Conservation (phyloP, 2,329 filamentous ascomycete species). For the Tolypocladium pustulatum region DNA sequence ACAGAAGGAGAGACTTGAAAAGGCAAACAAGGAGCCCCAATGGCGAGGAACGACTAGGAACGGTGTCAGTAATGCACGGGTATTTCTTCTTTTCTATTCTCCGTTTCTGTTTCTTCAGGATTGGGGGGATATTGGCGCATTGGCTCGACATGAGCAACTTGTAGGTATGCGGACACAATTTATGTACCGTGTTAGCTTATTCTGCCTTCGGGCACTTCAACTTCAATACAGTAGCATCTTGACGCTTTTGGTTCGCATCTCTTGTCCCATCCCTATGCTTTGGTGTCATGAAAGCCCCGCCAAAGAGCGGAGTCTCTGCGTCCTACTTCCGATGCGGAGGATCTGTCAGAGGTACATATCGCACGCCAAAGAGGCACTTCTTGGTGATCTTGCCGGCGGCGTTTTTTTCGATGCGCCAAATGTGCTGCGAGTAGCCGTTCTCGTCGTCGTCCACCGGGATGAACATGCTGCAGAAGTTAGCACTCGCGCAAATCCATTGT, state of each 20-base stretch:
- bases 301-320: background rate
- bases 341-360: slow-evolving; percentile 71
- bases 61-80: background rate
- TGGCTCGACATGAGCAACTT: background rate
- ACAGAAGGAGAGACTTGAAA: background rate
- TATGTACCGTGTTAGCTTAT: background rate
- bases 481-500: background rate
- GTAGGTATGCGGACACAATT: background rate
- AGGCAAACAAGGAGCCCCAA: background rate
- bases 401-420: slow-evolving; percentile 68
- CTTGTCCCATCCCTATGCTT: background rate
- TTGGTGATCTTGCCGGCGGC: slow-evolving; percentile 47
- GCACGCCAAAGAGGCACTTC: slow-evolving; percentile 57
- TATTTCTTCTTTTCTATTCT: background rate
- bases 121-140: background rate
- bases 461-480: slow-evolving; percentile 45
- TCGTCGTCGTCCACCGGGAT: slow-evolving; percentile 58
- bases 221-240: background rate
- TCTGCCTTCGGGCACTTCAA: background rate
- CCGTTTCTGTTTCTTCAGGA: background rate
- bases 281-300: background rate
- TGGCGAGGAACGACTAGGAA: background rate
- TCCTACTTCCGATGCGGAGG: slow-evolving; percentile 30
- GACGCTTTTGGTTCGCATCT: background rate
- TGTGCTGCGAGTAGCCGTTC: slow-evolving; percentile 43